Evolutionary conservation across 768 basidiomycete genomes (phyloP).

Genomic region (Macrolepiota albuminosa): DNA sequence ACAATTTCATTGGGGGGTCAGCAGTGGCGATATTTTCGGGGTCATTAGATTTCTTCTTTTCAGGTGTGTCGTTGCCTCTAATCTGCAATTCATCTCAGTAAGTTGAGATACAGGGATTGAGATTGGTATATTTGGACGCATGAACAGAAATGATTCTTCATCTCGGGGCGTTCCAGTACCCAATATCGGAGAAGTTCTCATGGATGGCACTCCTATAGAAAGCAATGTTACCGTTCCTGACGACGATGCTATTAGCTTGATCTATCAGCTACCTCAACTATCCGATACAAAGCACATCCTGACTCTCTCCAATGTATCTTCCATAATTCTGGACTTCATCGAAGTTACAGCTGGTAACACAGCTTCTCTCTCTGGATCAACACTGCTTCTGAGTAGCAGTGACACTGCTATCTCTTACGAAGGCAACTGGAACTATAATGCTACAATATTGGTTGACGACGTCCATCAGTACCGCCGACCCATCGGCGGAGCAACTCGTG

Average conservation of each 20-base stretch:
- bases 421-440: background rate
- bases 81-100: background rate
- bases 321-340: background rate
- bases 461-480: background rate
- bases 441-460: background rate
- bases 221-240: background rate
- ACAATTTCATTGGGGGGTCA: background rate
- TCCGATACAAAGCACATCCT: background rate
- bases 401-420: constrained; percentile 1
- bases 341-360: background rate
- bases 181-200: background rate
- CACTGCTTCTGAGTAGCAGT: background rate
- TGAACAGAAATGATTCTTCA: background rate
- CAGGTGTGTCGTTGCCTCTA: background rate
- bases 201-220: background rate
- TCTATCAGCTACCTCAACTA: background rate
- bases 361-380: background rate
- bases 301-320: background rate
- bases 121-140: background rate
- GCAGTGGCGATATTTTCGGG: background rate
- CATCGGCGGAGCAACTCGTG: background rate
- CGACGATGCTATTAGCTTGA: background rate
- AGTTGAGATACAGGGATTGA: background rate
- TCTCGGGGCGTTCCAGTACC: background rate
- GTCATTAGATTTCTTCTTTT: background rate